These are phyloP conservation scores for Paramecium pentaurelia DNA, from an alignment of 73 alveolate species.

Conservation along the genomic window DNA sequence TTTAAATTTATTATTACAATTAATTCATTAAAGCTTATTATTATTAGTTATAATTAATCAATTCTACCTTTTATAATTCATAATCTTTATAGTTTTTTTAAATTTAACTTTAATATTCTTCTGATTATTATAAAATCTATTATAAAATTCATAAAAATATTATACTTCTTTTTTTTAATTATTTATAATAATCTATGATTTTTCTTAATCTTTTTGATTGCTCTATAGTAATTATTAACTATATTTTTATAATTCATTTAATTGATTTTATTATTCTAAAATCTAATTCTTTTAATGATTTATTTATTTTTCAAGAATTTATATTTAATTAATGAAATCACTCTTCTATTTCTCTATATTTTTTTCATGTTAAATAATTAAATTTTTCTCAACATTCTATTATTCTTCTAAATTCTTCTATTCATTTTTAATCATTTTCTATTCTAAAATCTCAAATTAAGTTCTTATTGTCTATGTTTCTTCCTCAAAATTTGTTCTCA, in stretches of 20 bases:
- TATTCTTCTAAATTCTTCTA: not conserved
- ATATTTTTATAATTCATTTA: not conserved
- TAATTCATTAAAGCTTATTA: not conserved
- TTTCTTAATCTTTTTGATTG: not conserved
- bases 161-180: not conserved
- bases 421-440: conserved; percentile 20
- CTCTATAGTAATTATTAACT: not conserved
- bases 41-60: not conserved
- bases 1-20: not conserved
- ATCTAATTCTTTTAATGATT: not conserved
- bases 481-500: conserved; percentile 20
- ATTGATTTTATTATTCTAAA: not conserved
- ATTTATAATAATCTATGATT: not conserved
- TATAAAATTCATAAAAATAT: not conserved
- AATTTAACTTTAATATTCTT: not conserved
- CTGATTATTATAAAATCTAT: not conserved
- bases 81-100: not conserved
- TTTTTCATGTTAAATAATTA: not conserved
- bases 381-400: not conserved
- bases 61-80: not conserved
- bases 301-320: not conserved
- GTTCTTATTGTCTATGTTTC: not conserved
- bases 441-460: not conserved
- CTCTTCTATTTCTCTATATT: not conserved
- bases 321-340: not conserved